Conservation (phyloP, 371 early-diverging fungal species). For the Mortierella sp. region DNA sequence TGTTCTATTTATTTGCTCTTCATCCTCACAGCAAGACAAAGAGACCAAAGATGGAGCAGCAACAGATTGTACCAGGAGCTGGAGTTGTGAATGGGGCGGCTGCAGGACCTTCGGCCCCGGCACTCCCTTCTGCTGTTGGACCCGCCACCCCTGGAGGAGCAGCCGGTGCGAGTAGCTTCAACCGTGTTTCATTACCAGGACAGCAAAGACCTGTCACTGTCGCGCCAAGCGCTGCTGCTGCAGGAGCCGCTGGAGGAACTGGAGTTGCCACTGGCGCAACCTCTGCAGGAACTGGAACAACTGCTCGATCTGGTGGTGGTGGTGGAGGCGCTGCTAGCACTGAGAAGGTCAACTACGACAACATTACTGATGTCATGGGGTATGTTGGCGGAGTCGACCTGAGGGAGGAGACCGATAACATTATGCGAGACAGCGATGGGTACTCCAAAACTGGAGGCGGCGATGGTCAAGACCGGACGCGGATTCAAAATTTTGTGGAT, state of each 20-base stretch:
- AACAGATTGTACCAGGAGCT: conserved; percentile 20
- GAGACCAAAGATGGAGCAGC: conserved; percentile 41
- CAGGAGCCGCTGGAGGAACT: conserved; percentile 11
- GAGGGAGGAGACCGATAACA: conserved; percentile 59
- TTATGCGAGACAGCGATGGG: conserved; percentile 62
- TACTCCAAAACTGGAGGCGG: conserved; percentile 22
- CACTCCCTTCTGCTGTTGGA: conserved; percentile 33
- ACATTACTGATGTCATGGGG: conserved; percentile 87
- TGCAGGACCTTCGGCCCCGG: conserved; percentile 10
- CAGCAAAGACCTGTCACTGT: conserved; percentile 22
- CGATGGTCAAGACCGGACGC: conserved; percentile 44
- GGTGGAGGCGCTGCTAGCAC: conserved; percentile 24
- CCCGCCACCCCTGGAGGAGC: conserved; percentile 30
- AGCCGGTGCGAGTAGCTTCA: conserved; percentile 25
- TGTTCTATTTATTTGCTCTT: conserved; percentile 7
- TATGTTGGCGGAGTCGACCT: conserved; percentile 93
- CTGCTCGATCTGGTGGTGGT: conserved; percentile 5
- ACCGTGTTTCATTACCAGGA: conserved; percentile 52
- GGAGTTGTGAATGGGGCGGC: conserved; percentile 10
- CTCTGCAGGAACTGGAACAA: conserved; percentile 27
- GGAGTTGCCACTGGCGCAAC: conserved; percentile 10
- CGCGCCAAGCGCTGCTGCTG: conserved; percentile 16
- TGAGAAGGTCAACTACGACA: conserved; percentile 71
- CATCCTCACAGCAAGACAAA: conserved; percentile 28
- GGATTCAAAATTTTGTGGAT: conserved; percentile 51